Percentiles rank a stretch among this genome's conserved stretches.
phyloP scores from a whole-genome alignment of 305 asterid genomes.

The Fraxinus dipetala region DNA sequence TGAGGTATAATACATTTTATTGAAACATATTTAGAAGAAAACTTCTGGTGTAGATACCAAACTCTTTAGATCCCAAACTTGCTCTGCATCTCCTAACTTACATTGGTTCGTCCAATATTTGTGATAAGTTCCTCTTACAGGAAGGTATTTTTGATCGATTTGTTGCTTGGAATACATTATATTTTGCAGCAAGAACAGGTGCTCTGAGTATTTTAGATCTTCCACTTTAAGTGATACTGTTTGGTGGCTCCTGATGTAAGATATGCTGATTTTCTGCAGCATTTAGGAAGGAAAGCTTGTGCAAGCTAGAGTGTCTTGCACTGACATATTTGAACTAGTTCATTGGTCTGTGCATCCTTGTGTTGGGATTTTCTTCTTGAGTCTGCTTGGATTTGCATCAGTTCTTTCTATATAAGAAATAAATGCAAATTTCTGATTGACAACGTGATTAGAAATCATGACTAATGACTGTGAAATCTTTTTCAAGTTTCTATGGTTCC shows the following conservation, averaged over 20 bases:
- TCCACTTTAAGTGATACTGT: neutral
- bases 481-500: neutral
- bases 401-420: neutral
- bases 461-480: neutral
- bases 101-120: neutral
- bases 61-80: neutral
- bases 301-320: neutral
- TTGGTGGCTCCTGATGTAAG: neutral
- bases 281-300: neutral
- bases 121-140: neutral
- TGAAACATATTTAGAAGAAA: constrained; percentile 11
- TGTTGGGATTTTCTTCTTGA: neutral
- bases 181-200: neutral
- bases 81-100: neutral
- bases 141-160: neutral
- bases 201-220: neutral
- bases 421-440: neutral
- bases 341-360: neutral
- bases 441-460: neutral
- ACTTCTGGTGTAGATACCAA: constrained; percentile 1
- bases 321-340: neutral
- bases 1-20: constrained; percentile 51
- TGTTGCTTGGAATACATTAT: neutral
- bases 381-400: neutral
- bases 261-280: neutral